Percentiles rank a stretch among this genome's conserved stretches.
Conservation (phyloP, 148 eudicot genomes). For the Rhododendron griersonianum region DNA sequence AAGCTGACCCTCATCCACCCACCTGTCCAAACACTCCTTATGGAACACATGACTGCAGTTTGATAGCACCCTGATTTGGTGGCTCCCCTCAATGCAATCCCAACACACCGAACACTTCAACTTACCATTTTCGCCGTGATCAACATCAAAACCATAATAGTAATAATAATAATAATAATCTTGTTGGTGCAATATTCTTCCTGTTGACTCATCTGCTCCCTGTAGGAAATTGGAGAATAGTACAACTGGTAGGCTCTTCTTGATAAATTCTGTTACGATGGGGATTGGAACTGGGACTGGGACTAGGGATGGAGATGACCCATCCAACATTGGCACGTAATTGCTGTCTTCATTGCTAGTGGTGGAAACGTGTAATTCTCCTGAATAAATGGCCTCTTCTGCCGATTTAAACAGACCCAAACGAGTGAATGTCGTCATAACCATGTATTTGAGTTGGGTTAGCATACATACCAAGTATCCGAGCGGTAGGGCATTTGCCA, state of each 20-base stretch:
- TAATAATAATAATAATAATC: background rate
- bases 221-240: background rate
- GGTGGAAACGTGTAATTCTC: background rate
- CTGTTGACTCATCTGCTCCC: background rate
- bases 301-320: conserved; percentile 5
- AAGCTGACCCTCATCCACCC: conserved; percentile 30
- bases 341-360: background rate
- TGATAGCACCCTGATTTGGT: conserved; percentile 25
- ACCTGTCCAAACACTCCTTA: conserved; percentile 27
- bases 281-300: conserved; percentile 6
- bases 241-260: conserved; percentile 3
- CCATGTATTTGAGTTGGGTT: background rate
- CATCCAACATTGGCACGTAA: conserved; percentile 7
- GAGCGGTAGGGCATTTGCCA: conserved; percentile 1
- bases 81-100: conserved; percentile 6
- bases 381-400: background rate
- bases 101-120: conserved; percentile 10
- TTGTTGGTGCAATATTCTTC: background rate
- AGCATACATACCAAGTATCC: background rate
- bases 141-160: background rate
- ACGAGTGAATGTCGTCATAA: background rate
- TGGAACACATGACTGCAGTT: conserved; percentile 33
- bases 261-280: background rate
- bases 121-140: too few species aligned
- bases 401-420: conserved; percentile 7